These are phyloP conservation scores for Vanrija pseudolonga DNA, from an alignment of 1,284 basidiomycete species.

Conservation along the genomic window DNA sequence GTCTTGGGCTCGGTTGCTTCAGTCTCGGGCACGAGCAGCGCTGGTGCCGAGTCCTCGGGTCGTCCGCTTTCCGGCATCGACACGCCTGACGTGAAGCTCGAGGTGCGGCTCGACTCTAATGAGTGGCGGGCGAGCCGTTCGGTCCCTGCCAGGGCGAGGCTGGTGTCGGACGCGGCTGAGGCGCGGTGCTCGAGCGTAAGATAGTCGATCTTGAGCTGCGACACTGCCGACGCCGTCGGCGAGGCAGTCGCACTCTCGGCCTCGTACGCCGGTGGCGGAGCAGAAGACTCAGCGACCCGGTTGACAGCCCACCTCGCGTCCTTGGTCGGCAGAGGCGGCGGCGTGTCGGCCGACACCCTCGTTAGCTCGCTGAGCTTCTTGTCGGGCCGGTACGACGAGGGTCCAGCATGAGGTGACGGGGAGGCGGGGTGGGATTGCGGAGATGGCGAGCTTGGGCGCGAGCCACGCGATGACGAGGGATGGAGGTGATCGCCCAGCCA, in stretches of 20 bases:
- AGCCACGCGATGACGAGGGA: not conserved
- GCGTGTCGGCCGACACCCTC: not conserved
- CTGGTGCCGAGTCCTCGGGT: no score
- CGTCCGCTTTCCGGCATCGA: no score
- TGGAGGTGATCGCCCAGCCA: no score
- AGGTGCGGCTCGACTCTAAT: no score
- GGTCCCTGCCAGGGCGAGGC: constrained; percentile 3
- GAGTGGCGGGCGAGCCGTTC: not conserved
- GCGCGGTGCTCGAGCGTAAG: not conserved
- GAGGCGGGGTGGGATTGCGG: no score
- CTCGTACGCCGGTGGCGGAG: not conserved
- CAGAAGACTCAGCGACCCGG: not conserved
- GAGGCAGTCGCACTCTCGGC: not conserved
- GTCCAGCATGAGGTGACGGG: no score
- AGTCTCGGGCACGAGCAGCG: no score
- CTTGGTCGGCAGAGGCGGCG: not conserved
- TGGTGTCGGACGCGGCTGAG: not conserved
- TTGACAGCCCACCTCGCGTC: not conserved
- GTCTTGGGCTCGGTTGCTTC: no score
- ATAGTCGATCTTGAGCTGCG: not conserved
- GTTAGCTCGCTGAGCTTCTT: not conserved
- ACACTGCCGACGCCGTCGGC: not conserved
- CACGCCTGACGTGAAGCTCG: no score
- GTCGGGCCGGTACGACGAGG: not conserved
- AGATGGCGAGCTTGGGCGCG: not conserved